Percentiles rank a stretch among this genome's conserved stretches.
These are phyloP conservation scores for Phyllosticta ampelicida DNA, from an alignment of 2,329 filamentous ascomycete species.

Conservation along the genomic window DNA sequence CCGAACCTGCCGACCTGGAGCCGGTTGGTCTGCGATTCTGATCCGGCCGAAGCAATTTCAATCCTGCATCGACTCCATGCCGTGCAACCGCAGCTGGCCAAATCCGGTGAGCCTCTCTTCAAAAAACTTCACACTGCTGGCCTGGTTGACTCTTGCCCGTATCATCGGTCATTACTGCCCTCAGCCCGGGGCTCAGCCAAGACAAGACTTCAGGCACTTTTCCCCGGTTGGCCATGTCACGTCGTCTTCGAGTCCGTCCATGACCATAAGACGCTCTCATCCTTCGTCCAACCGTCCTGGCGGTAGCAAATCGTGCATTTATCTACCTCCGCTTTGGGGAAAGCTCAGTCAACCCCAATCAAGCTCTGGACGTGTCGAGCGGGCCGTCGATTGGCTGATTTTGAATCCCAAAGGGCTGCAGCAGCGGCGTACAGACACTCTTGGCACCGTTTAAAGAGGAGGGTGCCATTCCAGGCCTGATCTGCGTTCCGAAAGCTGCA, in stretches of 20 bases:
- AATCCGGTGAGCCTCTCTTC: background rate
- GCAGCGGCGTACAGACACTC: constrained; percentile 5
- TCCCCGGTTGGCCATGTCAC: background rate
- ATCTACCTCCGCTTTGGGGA: constrained; percentile 3
- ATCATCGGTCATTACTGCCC: background rate
- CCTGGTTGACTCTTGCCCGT: background rate
- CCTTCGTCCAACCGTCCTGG: background rate
- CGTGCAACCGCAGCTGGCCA: constrained; percentile 1
- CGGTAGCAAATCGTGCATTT: background rate
- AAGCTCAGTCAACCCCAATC: background rate
- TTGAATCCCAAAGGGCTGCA: constrained; percentile 1
- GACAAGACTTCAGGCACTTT: background rate
- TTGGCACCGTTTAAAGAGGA: constrained; percentile 10
- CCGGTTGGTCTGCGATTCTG: constrained; percentile 3
- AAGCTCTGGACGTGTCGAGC: background rate
- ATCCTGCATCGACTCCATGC: constrained; percentile 1
- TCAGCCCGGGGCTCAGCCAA: background rate
- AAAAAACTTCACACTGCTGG: constrained; percentile 2
- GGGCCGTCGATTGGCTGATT: constrained; percentile 5
- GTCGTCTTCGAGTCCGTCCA: background rate
- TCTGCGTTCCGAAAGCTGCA: constrained; percentile 10
- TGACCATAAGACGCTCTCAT: background rate
- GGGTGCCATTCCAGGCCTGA: constrained; percentile 10
- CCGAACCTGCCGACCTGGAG: constrained; percentile 7
- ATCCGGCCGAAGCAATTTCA: constrained; percentile 9